phyloP scores from a whole-genome alignment of 257 asterid species.

The Rehmannia glutinosa region DNA sequence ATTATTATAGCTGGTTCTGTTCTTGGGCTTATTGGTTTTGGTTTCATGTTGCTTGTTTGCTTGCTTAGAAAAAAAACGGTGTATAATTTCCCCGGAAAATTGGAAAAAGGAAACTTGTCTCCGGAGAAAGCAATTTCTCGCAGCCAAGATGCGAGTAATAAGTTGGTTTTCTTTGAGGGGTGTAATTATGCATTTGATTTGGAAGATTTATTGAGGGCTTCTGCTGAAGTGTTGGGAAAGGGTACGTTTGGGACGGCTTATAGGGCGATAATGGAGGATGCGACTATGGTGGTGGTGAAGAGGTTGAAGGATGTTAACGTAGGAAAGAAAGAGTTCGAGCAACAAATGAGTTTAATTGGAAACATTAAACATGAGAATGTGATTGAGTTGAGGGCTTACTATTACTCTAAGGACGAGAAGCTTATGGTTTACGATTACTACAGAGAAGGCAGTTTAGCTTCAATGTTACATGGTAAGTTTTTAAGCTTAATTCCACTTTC shows the following conservation, averaged over 20 bases:
- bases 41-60: constrained; percentile 62
- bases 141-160: constrained; percentile 62
- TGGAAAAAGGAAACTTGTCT: constrained; percentile 72
- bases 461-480: constrained; percentile 60
- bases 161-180: constrained; percentile 85
- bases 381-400: constrained; percentile 77
- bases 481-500: too few relatives aligned
- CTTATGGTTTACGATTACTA: constrained; percentile 85
- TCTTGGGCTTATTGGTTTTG: constrained; percentile 62
- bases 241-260: constrained; percentile 87
- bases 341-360: constrained; percentile 76
- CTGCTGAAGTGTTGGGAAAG: constrained; percentile 93
- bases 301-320: constrained; percentile 85
- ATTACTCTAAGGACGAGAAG: constrained; percentile 95
- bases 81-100: constrained; percentile 51
- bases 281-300: constrained; percentile 82
- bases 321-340: constrained; percentile 90
- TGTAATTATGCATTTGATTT: constrained; percentile 81
- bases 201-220: constrained; percentile 94
- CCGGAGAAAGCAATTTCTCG: constrained; percentile 76
- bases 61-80: constrained; percentile 39
- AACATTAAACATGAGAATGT: constrained; percentile 85
- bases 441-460: constrained; percentile 75
- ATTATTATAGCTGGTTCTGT: constrained; percentile 62
- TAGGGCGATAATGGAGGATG: constrained; percentile 83